phyloP scores from a whole-genome alignment of 441 rosid species.

The Pelargonium fulgidum region DNA sequence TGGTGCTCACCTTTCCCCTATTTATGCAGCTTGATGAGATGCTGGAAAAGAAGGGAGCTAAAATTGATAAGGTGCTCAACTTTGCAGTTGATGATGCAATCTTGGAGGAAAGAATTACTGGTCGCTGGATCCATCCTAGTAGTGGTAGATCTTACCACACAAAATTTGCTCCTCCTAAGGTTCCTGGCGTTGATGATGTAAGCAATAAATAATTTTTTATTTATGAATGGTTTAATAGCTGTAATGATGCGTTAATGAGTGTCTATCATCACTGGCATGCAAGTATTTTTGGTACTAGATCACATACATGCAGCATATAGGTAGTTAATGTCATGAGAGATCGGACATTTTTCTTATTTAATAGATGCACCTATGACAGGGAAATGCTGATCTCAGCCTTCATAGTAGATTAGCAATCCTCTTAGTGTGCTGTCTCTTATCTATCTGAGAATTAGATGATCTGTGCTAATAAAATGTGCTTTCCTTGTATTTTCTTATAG shows the following conservation, averaged over 20 bases:
- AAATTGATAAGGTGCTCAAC: conserved; percentile 47
- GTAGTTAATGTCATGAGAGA: no score
- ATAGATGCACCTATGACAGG: no score
- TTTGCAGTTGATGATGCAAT: conserved; percentile 55
- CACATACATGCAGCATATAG: no score
- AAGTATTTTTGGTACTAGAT: no score
- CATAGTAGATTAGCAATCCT: no score
- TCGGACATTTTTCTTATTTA: no score
- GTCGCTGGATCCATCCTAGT: conserved; percentile 59
- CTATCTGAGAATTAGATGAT: neutral
- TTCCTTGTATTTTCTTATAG: conserved; percentile 21
- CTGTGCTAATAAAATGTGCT: neutral
- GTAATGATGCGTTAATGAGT: no score
- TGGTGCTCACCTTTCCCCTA: conserved; percentile 4
- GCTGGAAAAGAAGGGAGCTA: conserved; percentile 47
- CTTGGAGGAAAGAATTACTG: conserved; percentile 66
- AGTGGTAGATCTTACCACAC: conserved; percentile 66
- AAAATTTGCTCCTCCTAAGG: conserved; percentile 49
- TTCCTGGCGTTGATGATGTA: conserved; percentile 54
- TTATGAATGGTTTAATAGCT: neutral
- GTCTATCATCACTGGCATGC: no score
- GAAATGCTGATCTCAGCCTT: no score
- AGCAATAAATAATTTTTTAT: conserved; percentile 7
- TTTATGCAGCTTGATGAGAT: conserved; percentile 54
- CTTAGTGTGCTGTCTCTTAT: no score